Evolutionary conservation across 805 yeast genomes (phyloP), one percentile per base, ranked within the genome.

Genomic region (Scheffersomyces coipomensis): DNA sequence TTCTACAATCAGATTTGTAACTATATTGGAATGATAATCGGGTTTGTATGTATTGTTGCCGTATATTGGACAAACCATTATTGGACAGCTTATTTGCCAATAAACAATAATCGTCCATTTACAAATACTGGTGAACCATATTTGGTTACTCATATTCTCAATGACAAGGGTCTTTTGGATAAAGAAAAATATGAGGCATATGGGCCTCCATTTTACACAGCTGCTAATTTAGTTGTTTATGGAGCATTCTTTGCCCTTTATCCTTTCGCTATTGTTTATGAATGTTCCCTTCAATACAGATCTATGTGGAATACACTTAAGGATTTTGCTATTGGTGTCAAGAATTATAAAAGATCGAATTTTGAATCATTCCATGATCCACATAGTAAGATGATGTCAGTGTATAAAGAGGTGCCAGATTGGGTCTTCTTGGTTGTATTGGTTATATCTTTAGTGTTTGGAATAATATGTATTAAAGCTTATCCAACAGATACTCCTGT

Each of bases 401-500:
- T 48, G 23, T 64, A 63, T 47, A 57, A 58, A 29, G 70, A 64
- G 45, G 70, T 62, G 32, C 68, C 70, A 19, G 64, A 61, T 19
- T 64, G 67, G 67, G 53, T 50, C 33, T 64, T 55, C 40, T 12
- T 45, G 4, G 35, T 49, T 15, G 42, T 62, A 5, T 45, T 62
- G 40, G 40, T 59, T 8, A 38, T 61, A 7, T 52, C 68, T n/a
- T 18, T 61, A 24, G 56, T 60, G 26, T 52, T 60, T 10, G 68
- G 65, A 3, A 54, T 64, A 12, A 30, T 55, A 2, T 59, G 66
- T 36, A 64, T 61, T 11, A 30, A 49, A 33, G 36, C 61, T 10
- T 65, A 58, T 32, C 70, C 71, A 3, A 64, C 60, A 2, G 61
- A 76, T 35, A 76, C 83, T 4, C 83, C 84, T 15, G 76, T 78